Evolutionary conservation across 208 protist genomes (phyloP).

Genomic region (Trypanosomatidae sp.): DNA sequence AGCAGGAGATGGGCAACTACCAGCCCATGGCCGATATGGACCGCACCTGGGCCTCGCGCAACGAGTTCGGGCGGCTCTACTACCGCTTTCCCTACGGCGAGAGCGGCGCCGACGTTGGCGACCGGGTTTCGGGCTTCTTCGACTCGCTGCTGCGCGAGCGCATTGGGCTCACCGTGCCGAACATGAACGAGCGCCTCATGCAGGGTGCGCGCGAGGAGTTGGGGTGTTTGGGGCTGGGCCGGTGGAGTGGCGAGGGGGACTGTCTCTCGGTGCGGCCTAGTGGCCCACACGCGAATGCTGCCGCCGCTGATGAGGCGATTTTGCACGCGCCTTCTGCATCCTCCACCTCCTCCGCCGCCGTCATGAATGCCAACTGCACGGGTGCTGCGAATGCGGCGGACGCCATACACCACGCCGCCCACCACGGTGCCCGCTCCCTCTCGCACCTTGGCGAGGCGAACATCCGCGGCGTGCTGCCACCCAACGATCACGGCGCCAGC

Average conservation of each 20-base stretch:
- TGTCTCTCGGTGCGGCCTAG: background rate
- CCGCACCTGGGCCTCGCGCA: constrained; percentile 60
- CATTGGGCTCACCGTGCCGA: constrained; percentile 58
- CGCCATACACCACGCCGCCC: background rate
- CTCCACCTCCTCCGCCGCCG: too few relatives aligned
- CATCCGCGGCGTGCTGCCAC: constrained; percentile 21
- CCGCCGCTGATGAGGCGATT: too few relatives aligned
- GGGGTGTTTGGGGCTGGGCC: constrained; percentile 9
- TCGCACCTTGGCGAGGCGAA: constrained; percentile 17
- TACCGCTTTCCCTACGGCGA: constrained; percentile 92
- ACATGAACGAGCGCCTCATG: constrained; percentile 47
- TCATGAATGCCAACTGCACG: too few relatives aligned
- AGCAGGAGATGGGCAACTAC: constrained; percentile 96
- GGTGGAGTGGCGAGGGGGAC: constrained; percentile 11
- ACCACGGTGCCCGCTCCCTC: constrained; percentile 5
- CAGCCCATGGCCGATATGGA: constrained; percentile 80
- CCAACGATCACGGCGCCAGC: constrained; percentile 22
- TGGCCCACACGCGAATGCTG: too few relatives aligned
- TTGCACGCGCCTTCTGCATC: too few relatives aligned
- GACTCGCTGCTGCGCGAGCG: constrained; percentile 82
- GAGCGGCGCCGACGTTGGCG: constrained; percentile 89
- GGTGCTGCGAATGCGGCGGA: background rate
- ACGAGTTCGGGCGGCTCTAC: constrained; percentile 84
- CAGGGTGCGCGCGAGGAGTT: constrained; percentile 18
- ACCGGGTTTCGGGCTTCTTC: constrained; percentile 90